Conservation (phyloP, 306 rosid genomes). For the Vigna radiata region DNA sequence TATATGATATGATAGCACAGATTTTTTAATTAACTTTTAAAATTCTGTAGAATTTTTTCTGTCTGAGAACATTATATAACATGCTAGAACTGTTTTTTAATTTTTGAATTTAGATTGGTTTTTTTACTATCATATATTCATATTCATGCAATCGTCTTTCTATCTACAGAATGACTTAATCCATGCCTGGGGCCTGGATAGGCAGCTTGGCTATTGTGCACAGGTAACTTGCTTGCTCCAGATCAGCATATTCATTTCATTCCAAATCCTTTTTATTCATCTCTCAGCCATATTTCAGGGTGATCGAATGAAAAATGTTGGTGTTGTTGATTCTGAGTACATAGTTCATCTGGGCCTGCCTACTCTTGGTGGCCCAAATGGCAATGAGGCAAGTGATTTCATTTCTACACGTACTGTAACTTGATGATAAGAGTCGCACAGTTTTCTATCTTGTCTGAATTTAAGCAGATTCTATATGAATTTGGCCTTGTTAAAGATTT, state of each 20-base stretch:
- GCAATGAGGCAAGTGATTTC: constrained; percentile 60
- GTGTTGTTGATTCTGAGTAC: constrained; percentile 86
- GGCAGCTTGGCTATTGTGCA: constrained; percentile 91
- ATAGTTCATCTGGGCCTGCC: constrained; percentile 88
- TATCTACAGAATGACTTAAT: constrained; percentile 85
- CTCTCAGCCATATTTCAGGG: constrained; percentile 64
- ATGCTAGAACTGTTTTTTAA: constrained; percentile 7
- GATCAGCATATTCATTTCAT: constrained; percentile 20
- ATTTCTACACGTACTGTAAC: background rate
- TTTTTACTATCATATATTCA: constrained; percentile 26
- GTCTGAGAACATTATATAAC: constrained; percentile 21
- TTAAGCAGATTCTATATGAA: constrained; percentile 3
- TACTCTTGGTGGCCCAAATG: constrained; percentile 78
- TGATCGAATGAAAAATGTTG: constrained; percentile 72
- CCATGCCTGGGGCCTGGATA: constrained; percentile 97
- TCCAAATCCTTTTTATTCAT: constrained; percentile 26
- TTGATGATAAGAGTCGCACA: background rate
- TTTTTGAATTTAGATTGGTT: constrained; percentile 14
- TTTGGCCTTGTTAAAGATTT: background rate
- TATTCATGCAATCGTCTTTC: constrained; percentile 37
- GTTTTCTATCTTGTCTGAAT: constrained; percentile 3
- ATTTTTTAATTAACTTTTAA: background rate
- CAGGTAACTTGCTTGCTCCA: constrained; percentile 59
- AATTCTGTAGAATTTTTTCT: constrained; percentile 9
- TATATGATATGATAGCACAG: constrained; percentile 1